Evolutionary conservation across 2,329 filamentous ascomycete species (phyloP), one percentile per base, ranked within the genome.

Genomic region (Epichloe sibirici): DNA sequence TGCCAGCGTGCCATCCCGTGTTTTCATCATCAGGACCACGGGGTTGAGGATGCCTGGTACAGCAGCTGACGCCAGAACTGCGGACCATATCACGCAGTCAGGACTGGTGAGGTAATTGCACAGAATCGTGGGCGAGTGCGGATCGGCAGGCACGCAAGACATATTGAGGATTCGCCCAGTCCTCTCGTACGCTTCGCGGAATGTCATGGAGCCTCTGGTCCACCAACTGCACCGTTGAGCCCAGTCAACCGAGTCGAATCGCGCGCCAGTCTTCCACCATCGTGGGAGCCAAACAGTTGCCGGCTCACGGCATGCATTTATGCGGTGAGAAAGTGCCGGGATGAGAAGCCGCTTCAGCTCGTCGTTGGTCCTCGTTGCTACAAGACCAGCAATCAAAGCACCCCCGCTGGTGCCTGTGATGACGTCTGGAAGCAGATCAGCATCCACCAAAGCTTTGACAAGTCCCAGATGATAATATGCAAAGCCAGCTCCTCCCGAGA

Each of bases 11-110:
- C 90, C 90, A 55, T 90, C 80, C 17, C 77, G 75, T 51, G 79
- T 86, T 71, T 95, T 95, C 75, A 95, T 90, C 74, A 88, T 88
- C 7, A 98, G 81, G 1, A 98, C 91, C 2, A 94, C 88, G 0
- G 93, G 93, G 63, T 97, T 97, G 38, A 97, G 73, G 53, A 98
- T 97, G 1, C 93, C 93, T 0, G 93, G 93, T 0, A 98, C 93
- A 4, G 93, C 93, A 4, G 93, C 93, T 5, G 90, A 96, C 1
- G 93, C 93, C 45, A 98, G 72, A 3, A 97, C 90, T 2, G 93
- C 91, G 11, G 90, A 95, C 93, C 94, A 98, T 57, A 98, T 94
- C 42, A 98, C 93, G 64, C 93, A 98, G 71, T 98, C 90, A 0
- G 93, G 93, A 23, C 86, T 87, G 2, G 93, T 97, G 35, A 96